Evolutionary conservation across 2,329 filamentous ascomycete genomes (phyloP), one percentile per base, ranked within the genome.

Genomic region (Fusarium sp.): DNA sequence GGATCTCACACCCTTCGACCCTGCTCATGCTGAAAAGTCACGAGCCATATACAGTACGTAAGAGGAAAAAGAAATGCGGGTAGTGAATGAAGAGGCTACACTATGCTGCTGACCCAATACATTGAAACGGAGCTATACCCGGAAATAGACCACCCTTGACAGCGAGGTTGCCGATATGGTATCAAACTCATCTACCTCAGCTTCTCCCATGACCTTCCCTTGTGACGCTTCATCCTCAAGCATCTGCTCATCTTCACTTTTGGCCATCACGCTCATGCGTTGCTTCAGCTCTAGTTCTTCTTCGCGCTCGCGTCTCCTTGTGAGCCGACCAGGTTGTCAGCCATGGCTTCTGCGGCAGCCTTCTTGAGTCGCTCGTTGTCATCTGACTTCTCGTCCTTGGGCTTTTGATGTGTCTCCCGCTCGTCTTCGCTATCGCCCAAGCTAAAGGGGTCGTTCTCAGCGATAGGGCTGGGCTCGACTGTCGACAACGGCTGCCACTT

Each of bases 401-500:
- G 87, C 78, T 89, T 87, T 78, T 86, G 82, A 77, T 88, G 87
- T 65, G 83, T 82, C 63, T 84, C 88, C 84, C 95, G 96, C 83
- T 99, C 96, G 76, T 98, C 95, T 76, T 98, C 96, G 79, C 94
- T 97, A 77, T 98, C 96, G 6, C 96, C 96, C 16, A 99, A 88
- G 79, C 95, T 98, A 84, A 99, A 99, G 0, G 96, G 96, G 80
- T 99, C 96, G 78, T 98, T 96, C 76, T 98, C 95, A 14, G 89
- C 88, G 71, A 98, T 93, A 16, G 96, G 95, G 72, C 90, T 92
- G 1, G 95, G 94, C 59, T 97, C 73, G 16, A 98, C 91, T 0
- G 92, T 89, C 14, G 95, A 94, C 77, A 99, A 86, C 11, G 96
- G 96, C 83, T 99, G 96, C 96, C 96, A 99, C 85, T 99, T 99